Percentiles rank a stretch among this genome's conserved stretches.
Evolutionary conservation across 2,329 filamentous ascomycete species (phyloP).

Genomic region (Phoma sp.): DNA sequence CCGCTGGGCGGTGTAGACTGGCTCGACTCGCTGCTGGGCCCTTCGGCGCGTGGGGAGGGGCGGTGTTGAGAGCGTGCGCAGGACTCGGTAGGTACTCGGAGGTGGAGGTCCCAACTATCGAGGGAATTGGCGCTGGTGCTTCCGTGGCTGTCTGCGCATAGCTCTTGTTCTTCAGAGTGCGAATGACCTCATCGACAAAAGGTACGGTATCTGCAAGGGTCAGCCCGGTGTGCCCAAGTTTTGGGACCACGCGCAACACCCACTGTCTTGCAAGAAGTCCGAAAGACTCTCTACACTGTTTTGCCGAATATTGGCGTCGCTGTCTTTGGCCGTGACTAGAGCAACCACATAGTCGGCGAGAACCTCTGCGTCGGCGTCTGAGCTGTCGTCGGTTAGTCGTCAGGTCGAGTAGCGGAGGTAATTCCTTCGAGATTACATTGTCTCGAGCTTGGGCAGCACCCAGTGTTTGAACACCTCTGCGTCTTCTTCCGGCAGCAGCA

Average conservation of each 20-base stretch:
- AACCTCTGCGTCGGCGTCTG: conserved; percentile 80
- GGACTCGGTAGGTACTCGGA: conserved; percentile 26
- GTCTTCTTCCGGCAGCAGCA: conserved; percentile 63
- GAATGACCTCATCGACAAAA: conserved; percentile 76
- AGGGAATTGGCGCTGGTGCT: conserved; percentile 29
- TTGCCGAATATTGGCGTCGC: conserved; percentile 66
- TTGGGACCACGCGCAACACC: conserved; percentile 26
- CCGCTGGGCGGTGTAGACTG: conserved; percentile 18
- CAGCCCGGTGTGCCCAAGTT: conserved; percentile 8
- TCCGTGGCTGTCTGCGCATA: conserved; percentile 30
- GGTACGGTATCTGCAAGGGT: conserved; percentile 57
- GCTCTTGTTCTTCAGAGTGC: conserved; percentile 64
- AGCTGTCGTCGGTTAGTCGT: conserved; percentile 54
- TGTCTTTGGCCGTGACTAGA: conserved; percentile 68
- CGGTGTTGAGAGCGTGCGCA: conserved; percentile 25
- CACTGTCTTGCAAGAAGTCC: conserved; percentile 76
- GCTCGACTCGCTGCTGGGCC: conserved; percentile 28
- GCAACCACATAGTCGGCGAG: conserved; percentile 86
- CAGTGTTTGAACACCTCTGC: conserved; percentile 71
- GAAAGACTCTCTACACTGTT: conserved; percentile 74
- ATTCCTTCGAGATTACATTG: conserved; percentile 59
- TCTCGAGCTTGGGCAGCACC: conserved; percentile 78
- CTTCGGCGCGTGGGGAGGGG: conserved; percentile 31
- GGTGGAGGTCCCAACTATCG: conserved; percentile 30
- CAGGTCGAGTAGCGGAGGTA: not conserved